Conservation (phyloP, 176 grass and related monocot species). For the Carex littledalei region DNA sequence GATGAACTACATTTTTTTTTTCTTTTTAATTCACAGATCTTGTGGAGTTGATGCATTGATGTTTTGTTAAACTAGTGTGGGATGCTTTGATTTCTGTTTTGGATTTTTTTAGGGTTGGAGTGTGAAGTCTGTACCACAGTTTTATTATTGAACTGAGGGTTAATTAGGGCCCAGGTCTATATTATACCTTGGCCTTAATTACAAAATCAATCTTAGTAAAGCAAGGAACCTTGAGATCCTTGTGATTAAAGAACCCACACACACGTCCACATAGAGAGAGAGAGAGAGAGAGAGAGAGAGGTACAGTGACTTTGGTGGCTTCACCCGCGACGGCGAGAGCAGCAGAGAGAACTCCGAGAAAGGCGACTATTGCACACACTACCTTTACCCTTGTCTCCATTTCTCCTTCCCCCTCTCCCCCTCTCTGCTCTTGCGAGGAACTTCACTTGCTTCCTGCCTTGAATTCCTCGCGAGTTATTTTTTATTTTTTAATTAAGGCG, state of each 20-base stretch:
- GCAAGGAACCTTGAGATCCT: neutral
- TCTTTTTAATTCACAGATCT: too few relatives aligned
- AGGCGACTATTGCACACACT: conserved; percentile 27
- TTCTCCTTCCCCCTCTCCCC: neutral
- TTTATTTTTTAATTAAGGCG: too few relatives aligned
- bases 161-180: neutral
- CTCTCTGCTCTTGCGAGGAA: neutral
- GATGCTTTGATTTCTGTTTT: too few relatives aligned
- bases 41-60: too few relatives aligned
- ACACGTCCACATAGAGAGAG: neutral
- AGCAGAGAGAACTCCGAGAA: conserved; percentile 36
- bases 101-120: too few relatives aligned
- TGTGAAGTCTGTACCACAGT: too few relatives aligned
- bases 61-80: too few relatives aligned
- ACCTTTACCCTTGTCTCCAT: conserved; percentile 41
- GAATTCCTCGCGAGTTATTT: too few relatives aligned
- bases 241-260: neutral
- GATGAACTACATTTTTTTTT: too few relatives aligned
- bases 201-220: neutral
- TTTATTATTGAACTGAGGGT: neutral
- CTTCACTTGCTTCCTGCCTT: neutral
- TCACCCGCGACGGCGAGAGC: conserved; percentile 44
- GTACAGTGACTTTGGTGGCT: conserved; percentile 42
- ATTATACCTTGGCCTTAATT: neutral
- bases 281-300: conserved; percentile 5